Evolutionary conservation across 2,329 filamentous ascomycete species (phyloP).

Genomic region (Helotiales sp.): DNA sequence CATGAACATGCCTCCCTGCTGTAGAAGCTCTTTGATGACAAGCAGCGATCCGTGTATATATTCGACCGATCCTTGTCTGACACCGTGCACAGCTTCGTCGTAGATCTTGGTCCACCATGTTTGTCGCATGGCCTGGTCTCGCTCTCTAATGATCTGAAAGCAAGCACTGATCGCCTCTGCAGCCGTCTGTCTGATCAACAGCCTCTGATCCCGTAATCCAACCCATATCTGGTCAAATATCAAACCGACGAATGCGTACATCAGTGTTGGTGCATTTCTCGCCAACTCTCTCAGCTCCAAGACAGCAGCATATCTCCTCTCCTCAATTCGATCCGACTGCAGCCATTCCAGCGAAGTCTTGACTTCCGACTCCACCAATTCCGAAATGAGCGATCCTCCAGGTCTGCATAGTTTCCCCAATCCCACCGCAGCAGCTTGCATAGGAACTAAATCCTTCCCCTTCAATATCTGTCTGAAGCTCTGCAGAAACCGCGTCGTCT

Average conservation of each 20-base stretch:
- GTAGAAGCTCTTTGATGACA: slow-evolving; percentile 86
- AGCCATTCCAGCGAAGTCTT: slow-evolving; percentile 96
- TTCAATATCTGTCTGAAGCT: slow-evolving; percentile 85
- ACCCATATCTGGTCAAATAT: slow-evolving; percentile 98
- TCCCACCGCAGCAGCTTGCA: slow-evolving; percentile 86
- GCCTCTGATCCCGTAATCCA: slow-evolving; percentile 83
- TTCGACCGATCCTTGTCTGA: slow-evolving; percentile 80
- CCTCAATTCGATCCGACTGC: slow-evolving; percentile 91
- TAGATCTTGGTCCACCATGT: slow-evolving; percentile 91
- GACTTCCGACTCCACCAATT: slow-evolving; percentile 94
- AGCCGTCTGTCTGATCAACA: slow-evolving; percentile 88
- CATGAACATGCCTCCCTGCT: slow-evolving; percentile 99
- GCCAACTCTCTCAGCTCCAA: slow-evolving; percentile 88
- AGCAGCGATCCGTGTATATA: slow-evolving; percentile 92
- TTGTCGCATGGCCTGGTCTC: slow-evolving; percentile 84
- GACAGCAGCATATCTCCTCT: slow-evolving; percentile 88
- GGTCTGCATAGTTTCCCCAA: slow-evolving; percentile 89
- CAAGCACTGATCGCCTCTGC: slow-evolving; percentile 92
- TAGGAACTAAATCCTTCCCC: slow-evolving; percentile 86
- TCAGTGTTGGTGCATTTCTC: slow-evolving; percentile 88
- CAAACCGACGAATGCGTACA: slow-evolving; percentile 93
- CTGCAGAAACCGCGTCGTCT: slow-evolving; percentile 91
- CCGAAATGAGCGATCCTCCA: slow-evolving; percentile 89
- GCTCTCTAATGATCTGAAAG: slow-evolving; percentile 91
- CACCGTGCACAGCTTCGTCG: slow-evolving; percentile 76